Evolutionary conservation across 2,329 filamentous ascomycete genomes (phyloP).

Genomic region (Fusarium sp.): DNA sequence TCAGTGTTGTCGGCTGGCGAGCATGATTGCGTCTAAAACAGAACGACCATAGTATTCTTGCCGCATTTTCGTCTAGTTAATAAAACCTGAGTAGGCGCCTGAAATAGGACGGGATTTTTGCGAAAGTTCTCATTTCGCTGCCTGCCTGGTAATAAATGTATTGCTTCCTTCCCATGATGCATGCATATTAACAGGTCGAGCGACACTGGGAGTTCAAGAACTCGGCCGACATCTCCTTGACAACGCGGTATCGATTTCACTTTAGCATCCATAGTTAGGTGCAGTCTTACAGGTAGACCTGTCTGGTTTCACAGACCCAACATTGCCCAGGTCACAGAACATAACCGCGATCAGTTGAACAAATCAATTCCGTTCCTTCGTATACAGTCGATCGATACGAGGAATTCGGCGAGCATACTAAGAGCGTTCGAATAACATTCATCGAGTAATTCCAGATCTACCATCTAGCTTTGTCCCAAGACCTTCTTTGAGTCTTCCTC

Average conservation of each 20-base stretch:
- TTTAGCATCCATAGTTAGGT: not conserved
- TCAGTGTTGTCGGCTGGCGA: constrained; percentile 25
- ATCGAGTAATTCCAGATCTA: constrained; percentile 11
- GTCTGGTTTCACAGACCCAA: not conserved
- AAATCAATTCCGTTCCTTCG: constrained; percentile 38
- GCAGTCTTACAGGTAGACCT: not conserved
- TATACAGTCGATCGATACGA: constrained; percentile 31
- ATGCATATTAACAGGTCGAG: not conserved
- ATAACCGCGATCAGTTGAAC: constrained; percentile 12
- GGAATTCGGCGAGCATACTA: constrained; percentile 1
- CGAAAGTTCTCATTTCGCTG: not conserved
- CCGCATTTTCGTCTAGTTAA: not conserved
- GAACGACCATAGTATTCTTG: too few species aligned
- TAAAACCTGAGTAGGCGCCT: not conserved
- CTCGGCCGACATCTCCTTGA: not conserved
- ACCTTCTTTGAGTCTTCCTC: constrained; percentile 80
- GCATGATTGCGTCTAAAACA: not conserved
- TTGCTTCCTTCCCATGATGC: too few species aligned
- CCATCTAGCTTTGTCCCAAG: constrained; percentile 51
- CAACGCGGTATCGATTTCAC: not conserved
- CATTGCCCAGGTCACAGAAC: not conserved
- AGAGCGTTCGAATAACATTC: constrained; percentile 13
- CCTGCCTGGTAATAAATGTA: not conserved
- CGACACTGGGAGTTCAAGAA: not conserved
- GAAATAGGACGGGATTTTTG: not conserved